phyloP scores from a whole-genome alignment of 371 early-diverging fungal species.

The Syncephalis fuscata region DNA sequence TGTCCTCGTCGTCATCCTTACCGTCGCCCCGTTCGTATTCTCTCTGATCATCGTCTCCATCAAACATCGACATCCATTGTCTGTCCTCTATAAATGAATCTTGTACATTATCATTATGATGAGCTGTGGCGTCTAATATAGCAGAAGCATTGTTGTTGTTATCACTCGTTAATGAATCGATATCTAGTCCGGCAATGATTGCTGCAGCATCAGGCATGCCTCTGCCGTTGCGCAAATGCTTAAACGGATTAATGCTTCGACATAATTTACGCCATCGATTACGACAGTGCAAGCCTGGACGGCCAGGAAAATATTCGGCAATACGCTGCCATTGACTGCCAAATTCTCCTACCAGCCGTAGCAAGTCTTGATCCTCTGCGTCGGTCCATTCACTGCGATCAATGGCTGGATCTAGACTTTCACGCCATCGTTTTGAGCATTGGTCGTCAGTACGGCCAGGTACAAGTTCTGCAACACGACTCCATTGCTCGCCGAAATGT shows the following conservation, averaged over 20 bases:
- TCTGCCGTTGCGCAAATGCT: neutral
- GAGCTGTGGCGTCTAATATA: no score
- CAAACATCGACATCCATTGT: no score
- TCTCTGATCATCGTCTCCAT: no score
- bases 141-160: no score
- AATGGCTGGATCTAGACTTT: constrained; percentile 59
- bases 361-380: constrained; percentile 48
- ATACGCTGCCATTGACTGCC: constrained; percentile 77
- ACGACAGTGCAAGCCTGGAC: constrained; percentile 65
- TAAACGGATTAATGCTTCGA: constrained; percentile 23
- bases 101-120: no score
- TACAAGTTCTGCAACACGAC: constrained; percentile 57
- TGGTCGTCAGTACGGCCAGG: constrained; percentile 71
- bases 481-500: constrained; percentile 55
- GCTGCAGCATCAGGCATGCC: constrained; percentile 1
- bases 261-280: constrained; percentile 68
- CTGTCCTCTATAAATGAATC: no score
- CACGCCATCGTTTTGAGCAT: constrained; percentile 68
- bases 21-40: no score
- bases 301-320: constrained; percentile 51
- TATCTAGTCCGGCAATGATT: neutral
- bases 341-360: constrained; percentile 40
- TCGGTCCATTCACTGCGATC: constrained; percentile 59
- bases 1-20: no score
- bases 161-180: constrained; percentile 1